A percentile compares a stretch with the other conserved stretches of the same genome.
phyloP scores from a whole-genome alignment of 768 basidiomycete species.

The Pluteus cervinus region DNA sequence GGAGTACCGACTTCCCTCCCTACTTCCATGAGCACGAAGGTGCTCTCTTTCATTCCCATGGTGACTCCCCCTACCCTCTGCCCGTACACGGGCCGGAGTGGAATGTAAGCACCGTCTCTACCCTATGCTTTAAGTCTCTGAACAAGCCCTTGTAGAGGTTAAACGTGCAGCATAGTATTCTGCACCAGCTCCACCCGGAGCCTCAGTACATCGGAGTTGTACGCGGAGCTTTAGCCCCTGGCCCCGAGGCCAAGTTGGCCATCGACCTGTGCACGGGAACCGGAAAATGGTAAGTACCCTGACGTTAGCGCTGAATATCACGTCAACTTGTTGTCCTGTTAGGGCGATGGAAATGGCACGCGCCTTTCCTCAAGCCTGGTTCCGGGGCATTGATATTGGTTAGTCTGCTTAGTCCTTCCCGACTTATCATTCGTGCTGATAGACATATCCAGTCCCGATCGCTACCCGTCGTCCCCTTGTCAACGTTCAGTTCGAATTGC shows the following conservation, averaged over 20 bases:
- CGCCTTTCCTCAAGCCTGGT: conserved; percentile 56
- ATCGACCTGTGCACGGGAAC: conserved; percentile 77
- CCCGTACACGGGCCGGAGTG: conserved; percentile 71
- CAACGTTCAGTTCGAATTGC: conserved; percentile 64
- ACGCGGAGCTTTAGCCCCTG: conserved; percentile 36
- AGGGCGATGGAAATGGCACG: conserved; percentile 76
- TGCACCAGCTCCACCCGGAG: conserved; percentile 48
- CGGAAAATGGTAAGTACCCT: conserved; percentile 55
- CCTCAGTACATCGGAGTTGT: conserved; percentile 60
- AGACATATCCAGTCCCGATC: conserved; percentile 53
- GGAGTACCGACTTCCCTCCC: conserved; percentile 52
- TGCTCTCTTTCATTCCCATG: conserved; percentile 65
- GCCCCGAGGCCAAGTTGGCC: conserved; percentile 35
- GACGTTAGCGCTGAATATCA: conserved; percentile 11
- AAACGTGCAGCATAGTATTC: conserved; percentile 40
- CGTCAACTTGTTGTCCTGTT: conserved; percentile 10
- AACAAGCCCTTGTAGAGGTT: conserved; percentile 36
- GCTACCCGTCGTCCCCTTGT: conserved; percentile 52
- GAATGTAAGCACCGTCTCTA: conserved; percentile 37
- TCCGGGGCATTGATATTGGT: conserved; percentile 78
- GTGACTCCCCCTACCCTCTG: conserved; percentile 59
- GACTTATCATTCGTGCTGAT: conserved; percentile 8
- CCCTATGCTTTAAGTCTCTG: conserved; percentile 1
- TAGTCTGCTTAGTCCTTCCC: conserved; percentile 15
- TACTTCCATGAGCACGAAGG: conserved; percentile 56